Evolutionary conservation across 345 rosid genomes (phyloP), one percentile per base, ranked within the genome.

Genomic region (Citrus sp.): DNA sequence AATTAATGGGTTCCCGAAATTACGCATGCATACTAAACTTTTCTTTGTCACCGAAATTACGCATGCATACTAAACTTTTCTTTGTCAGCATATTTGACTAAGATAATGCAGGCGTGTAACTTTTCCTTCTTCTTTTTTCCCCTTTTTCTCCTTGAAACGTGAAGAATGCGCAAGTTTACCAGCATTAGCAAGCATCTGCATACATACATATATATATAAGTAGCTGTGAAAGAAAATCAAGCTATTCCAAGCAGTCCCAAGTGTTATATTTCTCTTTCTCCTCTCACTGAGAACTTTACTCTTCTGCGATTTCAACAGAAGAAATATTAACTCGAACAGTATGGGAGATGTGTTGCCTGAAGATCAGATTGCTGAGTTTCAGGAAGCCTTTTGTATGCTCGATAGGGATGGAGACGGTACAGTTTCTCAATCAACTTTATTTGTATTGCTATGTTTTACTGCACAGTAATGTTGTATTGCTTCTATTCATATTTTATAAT

Each of bases 321-420:
- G 56, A 27, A 54, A 54, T 54, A 16, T 54, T 12, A 16, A 35
- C 35, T n/a, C 27, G 3, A 55, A 34, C 34, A 62, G 13, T 19
- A 78, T 78, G 82, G 73, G 73, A 75, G 88, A 84, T 76, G 82
- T 85, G 6, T 72, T 90, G 67, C 83, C 89, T 64, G 88, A 86
- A 27, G 24, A 49, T 25, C 74, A 70, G 60, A 49, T 49, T 49
- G 1, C 18, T 28, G 74, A 70, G 85, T 91, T 94, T 76, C 85
- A 84, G 64, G 90, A 92, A 76, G 95, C 88, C 4, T 90, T 94
- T 80, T 87, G 89, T 78, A 86, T 92, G 27, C 82, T 92, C 9
- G 98, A 92, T 87, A 89, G 72, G 81, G 94, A 94, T 84, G 94
- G 98, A 65, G 95, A 94, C 76, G 98, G 98, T 94, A 82, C 18